Evolutionary conservation across 106 monocot species (phyloP).

Genomic region (Chionographis japonica): DNA sequence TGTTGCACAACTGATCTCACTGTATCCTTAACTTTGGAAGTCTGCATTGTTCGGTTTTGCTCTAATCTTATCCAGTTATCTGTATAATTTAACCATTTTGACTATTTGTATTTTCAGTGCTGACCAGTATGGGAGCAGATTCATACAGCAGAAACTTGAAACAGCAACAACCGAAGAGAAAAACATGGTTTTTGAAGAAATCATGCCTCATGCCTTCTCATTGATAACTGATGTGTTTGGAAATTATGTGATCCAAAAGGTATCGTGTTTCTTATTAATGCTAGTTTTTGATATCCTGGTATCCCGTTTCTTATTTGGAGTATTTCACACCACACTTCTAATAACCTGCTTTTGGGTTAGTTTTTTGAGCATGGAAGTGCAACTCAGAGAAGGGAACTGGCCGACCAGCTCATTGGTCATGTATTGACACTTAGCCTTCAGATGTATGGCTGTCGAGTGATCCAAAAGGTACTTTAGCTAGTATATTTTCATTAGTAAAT

Average conservation of each 20-base stretch:
- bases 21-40: too few species aligned
- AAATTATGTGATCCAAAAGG: constrained; percentile 46
- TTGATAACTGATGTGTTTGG: constrained; percentile 54
- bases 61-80: too few species aligned
- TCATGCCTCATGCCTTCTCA: constrained; percentile 23
- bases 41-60: too few species aligned
- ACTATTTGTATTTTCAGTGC: constrained; percentile 11
- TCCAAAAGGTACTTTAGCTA: constrained; percentile 32
- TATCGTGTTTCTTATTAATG: background rate
- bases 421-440: constrained; percentile 38
- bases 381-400: constrained; percentile 36
- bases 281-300: background rate
- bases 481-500: background rate
- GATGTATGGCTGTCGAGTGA: constrained; percentile 48
- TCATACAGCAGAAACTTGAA: constrained; percentile 40
- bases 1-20: too few species aligned
- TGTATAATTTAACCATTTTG: background rate
- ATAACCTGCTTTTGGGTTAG: constrained; percentile 11
- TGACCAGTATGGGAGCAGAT: constrained; percentile 43
- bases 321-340: background rate
- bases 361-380: constrained; percentile 41
- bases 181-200: constrained; percentile 39
- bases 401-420: constrained; percentile 24
- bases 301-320: background rate
- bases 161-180: constrained; percentile 36